phyloP scores from a whole-genome alignment of 148 eudicot species.

The Rhododendron kiyosumense region DNA sequence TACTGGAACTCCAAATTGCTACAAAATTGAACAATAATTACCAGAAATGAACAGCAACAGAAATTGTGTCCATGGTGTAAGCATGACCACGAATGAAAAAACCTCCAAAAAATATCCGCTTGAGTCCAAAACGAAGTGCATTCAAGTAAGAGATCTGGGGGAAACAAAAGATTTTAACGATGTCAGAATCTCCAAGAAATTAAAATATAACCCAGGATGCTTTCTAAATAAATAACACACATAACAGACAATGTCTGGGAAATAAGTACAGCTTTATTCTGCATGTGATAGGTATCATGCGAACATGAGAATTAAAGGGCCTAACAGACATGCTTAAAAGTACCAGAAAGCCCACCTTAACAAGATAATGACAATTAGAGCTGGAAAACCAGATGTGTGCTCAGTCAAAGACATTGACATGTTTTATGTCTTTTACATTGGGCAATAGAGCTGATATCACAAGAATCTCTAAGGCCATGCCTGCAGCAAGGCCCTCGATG shows the following conservation, averaged over 20 bases:
- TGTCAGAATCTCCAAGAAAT: background rate
- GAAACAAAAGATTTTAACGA: background rate
- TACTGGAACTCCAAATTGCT: background rate
- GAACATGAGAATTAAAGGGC: background rate
- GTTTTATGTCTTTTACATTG: background rate
- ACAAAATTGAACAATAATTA: slow-evolving; percentile 21
- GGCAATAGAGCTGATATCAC: background rate
- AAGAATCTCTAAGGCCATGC: background rate
- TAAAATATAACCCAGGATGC: background rate
- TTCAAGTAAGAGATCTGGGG: slow-evolving; percentile 83
- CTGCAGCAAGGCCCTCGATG: background rate
- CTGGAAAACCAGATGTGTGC: background rate
- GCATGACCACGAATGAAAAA: slow-evolving; percentile 92
- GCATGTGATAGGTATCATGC: background rate
- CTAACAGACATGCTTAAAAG: background rate
- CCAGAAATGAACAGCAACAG: slow-evolving; percentile 94
- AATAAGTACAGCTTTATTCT: background rate
- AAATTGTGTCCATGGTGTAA: slow-evolving; percentile 95
- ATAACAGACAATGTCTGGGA: background rate
- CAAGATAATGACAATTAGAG: background rate
- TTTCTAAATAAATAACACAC: background rate
- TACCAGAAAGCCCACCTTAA: background rate
- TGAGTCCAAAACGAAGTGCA: slow-evolving; percentile 78
- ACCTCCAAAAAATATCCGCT: slow-evolving; percentile 92
- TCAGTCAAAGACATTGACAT: background rate